These are phyloP conservation scores for Berberis thunbergii DNA, from an alignment of 164 flowering plant genomes.

Conservation along the genomic window DNA sequence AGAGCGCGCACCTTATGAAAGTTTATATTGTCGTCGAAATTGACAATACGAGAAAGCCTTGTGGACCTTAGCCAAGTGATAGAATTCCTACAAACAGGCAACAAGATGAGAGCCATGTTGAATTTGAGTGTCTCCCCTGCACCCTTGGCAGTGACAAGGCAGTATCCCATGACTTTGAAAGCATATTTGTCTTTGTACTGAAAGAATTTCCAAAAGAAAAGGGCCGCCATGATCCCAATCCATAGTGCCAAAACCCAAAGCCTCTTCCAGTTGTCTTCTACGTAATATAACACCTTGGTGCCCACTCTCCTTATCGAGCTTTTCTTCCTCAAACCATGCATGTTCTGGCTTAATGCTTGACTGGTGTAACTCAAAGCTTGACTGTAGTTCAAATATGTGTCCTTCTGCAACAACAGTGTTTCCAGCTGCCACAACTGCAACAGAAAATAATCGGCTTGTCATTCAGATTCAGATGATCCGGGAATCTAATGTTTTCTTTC, in stretches of 20 bases:
- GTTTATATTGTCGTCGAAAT: constrained; percentile 95
- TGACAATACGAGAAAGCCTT: constrained; percentile 40
- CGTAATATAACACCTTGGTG: constrained; percentile 36
- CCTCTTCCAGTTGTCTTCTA: constrained; percentile 89
- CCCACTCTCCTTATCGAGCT: constrained; percentile 40
- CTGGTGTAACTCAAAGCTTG: constrained; percentile 97
- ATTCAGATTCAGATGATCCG: neutral
- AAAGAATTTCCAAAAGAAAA: constrained; percentile 80
- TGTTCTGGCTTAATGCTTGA: constrained; percentile 95
- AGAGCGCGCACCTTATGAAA: constrained; percentile 77
- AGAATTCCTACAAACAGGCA: constrained; percentile 93
- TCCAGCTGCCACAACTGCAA: constrained; percentile 97
- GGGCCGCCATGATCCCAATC: constrained; percentile 58
- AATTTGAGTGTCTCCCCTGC: constrained; percentile 92
- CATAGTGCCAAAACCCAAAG: constrained; percentile 81
- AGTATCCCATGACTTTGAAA: constrained; percentile 83
- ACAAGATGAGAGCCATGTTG: constrained; percentile 88
- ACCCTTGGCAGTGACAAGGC: constrained; percentile 87
- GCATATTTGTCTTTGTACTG: constrained; percentile 69
- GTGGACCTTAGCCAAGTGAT: constrained; percentile 95
- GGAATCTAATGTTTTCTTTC: too few species aligned
- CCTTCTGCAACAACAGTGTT: constrained; percentile 85
- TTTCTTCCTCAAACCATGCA: constrained; percentile 61
- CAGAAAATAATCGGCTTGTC: neutral
- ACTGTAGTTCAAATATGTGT: constrained; percentile 94